Base-by-base conservation (phyloP, 345 rosid genomes). In the Microthlaspi erraticum region DNA sequence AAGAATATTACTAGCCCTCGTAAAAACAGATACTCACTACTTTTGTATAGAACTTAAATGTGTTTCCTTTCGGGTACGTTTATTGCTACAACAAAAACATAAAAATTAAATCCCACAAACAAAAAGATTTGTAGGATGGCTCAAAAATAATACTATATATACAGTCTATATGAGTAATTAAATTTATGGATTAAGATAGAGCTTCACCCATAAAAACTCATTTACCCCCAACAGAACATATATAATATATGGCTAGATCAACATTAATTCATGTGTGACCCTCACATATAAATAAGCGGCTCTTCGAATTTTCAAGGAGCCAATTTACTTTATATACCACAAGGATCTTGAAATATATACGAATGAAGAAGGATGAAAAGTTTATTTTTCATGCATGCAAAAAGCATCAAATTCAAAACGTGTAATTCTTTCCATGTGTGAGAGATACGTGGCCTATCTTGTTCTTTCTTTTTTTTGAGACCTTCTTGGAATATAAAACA, bases 311-410 rank as follows among this genome's bases (percentile, higher is more conserved):
- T 26, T 18, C 10, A 67, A 39, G 19, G 53, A 60, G 69, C 68
- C 73, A 74, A 52, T 8, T 67, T 60, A 67, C 64, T 73, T 57
- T 52, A 34, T 12, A 74, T 41, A 74, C 55, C 55, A 67, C 61
- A 66, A 60, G 69, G 73, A 74, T 74, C 74, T 60, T 66, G 42
- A 66, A 42, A 59, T 29, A 66, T 74, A 58, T 74, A 74, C 68
- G 72, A 58, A 50, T 66, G 73, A 52, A 51, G 49, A 43, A 50
- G 26, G 29, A 12, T 14, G 4, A 29, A 16, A 52, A 17, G 10
- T 42, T 23, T 50, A 6, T 18, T 44, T 63, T 59, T 26, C 73
- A 74, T 74, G 64, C 69, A 74, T 52, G 58, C 69, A 34, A 74
- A 74, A 61, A 60, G 78, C 68, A 74, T 74, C 64, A 31, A 67